Base-by-base conservation (phyloP, 1,284 basidiomycete genomes). In the Sanguinoderma infundibulare region DNA sequence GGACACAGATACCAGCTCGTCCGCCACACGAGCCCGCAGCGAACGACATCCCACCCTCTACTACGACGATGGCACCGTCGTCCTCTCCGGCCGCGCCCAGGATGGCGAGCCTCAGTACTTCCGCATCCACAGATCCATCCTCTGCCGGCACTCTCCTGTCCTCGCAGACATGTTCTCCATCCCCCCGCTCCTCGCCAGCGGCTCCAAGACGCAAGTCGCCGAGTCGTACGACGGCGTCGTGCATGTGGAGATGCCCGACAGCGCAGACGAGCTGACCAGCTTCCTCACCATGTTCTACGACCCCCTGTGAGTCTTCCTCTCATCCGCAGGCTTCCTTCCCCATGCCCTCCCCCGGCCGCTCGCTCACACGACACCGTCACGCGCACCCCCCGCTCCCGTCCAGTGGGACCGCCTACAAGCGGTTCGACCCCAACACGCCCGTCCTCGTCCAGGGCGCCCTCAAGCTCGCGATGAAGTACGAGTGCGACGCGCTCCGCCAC, bases 391-490 rank as follows among this genome's bases (percentile, higher is more conserved):
- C 26, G n/a, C n/a, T n/a, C n/a, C n/a, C 39, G 28, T 44, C 8
- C 56, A 74, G 73, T 10, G 73, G 73, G 34, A 64, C 67, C 26
- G 73, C 73, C 1, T 74, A 74, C 68, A 73, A 72, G 55, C 73
- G 72, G 3, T 74, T 74, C 66, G 67, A 73, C 59, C 72, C 74
- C 9, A 67, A 74, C 62, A 76, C 74, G 1, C 72, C 73, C 30
- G 72, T 73, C 35, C 72, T 70, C 57, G 72, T 76, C 35, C 66
- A 71, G 36, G 72, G 72, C 60, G 68, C 72, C 9, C 69, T 75
- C 35, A 72, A 72, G 61, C 70, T 75, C 58, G 68, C 73, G 22
- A 71, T 68, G 51, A 76, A 76, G 60, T 76, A 75, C 68, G 72
- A 74, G 53, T 74, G 71, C 66, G 71, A 73, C 40, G 66, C 69